Conservation (phyloP, 2,329 filamentous ascomycete genomes). For the Colletotrichum kahawae region DNA sequence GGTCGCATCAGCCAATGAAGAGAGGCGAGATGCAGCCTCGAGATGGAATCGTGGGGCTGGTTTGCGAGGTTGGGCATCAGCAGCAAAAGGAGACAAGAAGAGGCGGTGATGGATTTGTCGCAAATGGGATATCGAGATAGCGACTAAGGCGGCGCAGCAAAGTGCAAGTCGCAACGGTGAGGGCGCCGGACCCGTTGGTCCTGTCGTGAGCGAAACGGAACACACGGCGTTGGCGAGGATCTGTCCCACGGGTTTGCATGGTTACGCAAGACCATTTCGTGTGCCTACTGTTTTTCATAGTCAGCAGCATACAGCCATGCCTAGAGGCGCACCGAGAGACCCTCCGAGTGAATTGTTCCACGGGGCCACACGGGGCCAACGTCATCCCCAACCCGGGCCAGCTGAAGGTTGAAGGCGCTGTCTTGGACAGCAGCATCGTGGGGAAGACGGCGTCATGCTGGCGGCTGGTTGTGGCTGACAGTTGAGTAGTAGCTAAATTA, state of each 20-base stretch:
- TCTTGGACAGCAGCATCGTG: background rate
- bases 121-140: background rate
- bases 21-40: background rate
- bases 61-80: constrained; percentile 8
- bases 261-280: constrained; percentile 9
- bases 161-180: background rate
- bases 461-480: constrained; percentile 20
- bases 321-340: background rate
- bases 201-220: background rate
- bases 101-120: constrained; percentile 6
- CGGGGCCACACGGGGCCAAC: background rate
- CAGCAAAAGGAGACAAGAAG: constrained; percentile 4
- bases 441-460: constrained; percentile 11
- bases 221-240: background rate
- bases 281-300: background rate
- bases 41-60: background rate
- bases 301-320: background rate
- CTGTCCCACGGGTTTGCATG: background rate
- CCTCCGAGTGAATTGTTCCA: background rate
- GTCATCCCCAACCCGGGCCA: constrained; percentile 14
- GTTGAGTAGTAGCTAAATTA: constrained; percentile 7
- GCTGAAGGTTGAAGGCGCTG: background rate
- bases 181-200: background rate
- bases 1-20: background rate
- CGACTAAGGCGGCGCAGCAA: background rate